phyloP scores from a whole-genome alignment of 352 stramenopile species.

The Pythium biforme region DNA sequence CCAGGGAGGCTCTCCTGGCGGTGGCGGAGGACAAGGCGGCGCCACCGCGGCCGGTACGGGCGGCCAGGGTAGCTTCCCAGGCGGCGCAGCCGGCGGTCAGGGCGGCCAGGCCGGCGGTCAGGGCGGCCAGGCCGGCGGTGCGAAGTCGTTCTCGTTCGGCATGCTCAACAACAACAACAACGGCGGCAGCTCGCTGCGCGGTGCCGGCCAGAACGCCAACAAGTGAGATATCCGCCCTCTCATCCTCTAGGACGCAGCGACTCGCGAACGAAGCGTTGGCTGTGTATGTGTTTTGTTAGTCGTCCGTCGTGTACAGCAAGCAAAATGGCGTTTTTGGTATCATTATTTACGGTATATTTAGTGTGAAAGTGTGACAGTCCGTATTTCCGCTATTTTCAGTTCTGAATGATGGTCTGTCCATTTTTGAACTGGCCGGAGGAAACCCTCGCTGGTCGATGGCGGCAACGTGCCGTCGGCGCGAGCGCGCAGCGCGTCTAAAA shows the following conservation, averaged over 20 bases:
- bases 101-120: neutral
- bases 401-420: slow-evolving; percentile 7
- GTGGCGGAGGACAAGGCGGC: neutral
- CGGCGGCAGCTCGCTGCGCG: slow-evolving; percentile 7
- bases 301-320: neutral
- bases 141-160: slow-evolving; percentile 15
- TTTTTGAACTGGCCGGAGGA: slow-evolving; percentile 8
- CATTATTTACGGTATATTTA: too few species aligned
- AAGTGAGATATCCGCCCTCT: neutral
- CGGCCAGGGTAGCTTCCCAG: neutral
- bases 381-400: neutral
- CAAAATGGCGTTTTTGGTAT: too few species aligned
- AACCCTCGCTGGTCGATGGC: too few species aligned
- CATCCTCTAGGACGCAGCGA: neutral
- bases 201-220: slow-evolving; percentile 1
- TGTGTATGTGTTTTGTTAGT: neutral
- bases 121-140: neutral
- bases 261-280: neutral
- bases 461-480: too few species aligned
- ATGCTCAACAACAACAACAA: slow-evolving; percentile 7
- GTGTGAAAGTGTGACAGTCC: too few species aligned
- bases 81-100: neutral
- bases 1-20: neutral
- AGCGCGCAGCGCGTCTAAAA: neutral
- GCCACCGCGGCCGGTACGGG: neutral